Base-by-base conservation (phyloP, 768 basidiomycete species). In the Xanthoconium purpureum region DNA sequence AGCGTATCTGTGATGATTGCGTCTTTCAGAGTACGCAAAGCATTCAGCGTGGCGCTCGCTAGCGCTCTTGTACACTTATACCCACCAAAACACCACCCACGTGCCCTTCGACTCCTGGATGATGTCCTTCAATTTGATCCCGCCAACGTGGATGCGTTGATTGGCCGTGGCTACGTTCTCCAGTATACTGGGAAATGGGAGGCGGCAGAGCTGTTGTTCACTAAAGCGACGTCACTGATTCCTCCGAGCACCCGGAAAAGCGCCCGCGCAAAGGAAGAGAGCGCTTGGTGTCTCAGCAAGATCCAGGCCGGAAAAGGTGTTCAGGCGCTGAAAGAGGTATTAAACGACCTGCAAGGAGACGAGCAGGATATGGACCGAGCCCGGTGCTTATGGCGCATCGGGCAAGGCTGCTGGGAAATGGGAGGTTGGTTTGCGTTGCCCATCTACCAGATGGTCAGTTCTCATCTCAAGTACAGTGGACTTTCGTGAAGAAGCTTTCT, bases 71-170 rank as follows among this genome's bases (percentile, higher is more conserved):
- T 93, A 5, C 88, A 97, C 65, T 78, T 89, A 47, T 91, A 84
- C 69, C 85, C 95, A 30, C 96, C 96, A 0, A 94, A 94, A 63
- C 88, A 98, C 63, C 96, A 98, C 67, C 62, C 75, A 12, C 84
- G 87, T 50, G 96, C 97, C 2, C 74, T 87, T 28, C 74, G 79
- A 17, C 78, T 97, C 11, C 77, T 98, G 20, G 83, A 89, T 33
- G 83, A 86, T 5, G 78, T 96, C 15, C 80, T 98, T 1, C 62
- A 74, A 3, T 72, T 78, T 35, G 83, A 87, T 38, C 83, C 89
- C 0, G 64, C 80, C 49, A 87, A 93, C 62, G 73, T 83, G 10
- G 69, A 78, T 13, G 85, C 84, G 29, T 76, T 96, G 42, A 84
- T 94, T 73, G 84, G 85, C 15, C 82, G 83, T 45, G 96, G 85